Evolutionary conservation across 805 yeast species (phyloP).

Genomic region (Naumovozyma castellii): DNA sequence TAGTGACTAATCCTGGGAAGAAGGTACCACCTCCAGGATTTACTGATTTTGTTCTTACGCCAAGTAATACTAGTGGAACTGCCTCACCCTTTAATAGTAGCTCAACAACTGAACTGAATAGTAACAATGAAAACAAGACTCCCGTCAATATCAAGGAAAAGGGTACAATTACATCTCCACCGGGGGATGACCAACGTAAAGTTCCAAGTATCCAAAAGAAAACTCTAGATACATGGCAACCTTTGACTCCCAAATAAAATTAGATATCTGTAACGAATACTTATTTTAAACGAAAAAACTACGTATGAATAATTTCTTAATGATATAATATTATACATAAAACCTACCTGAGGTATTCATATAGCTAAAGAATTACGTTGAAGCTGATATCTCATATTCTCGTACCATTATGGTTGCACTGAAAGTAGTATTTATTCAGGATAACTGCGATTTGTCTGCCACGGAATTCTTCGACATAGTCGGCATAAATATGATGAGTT

Average conservation of each 20-base stretch:
- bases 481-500: background rate
- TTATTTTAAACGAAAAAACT: too few relatives aligned
- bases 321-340: too few relatives aligned
- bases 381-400: too few relatives aligned
- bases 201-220: background rate
- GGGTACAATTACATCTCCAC: too few relatives aligned
- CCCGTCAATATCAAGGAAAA: too few relatives aligned
- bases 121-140: background rate
- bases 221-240: slow-evolving; percentile 13
- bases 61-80: slow-evolving; percentile 18
- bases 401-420: too few relatives aligned
- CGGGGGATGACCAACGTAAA: background rate
- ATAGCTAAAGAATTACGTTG: too few relatives aligned
- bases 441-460: too few relatives aligned
- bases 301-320: too few relatives aligned
- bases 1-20: background rate
- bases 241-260: slow-evolving; percentile 11
- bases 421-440: too few relatives aligned
- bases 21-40: slow-evolving; percentile 32
- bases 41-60: slow-evolving; percentile 27
- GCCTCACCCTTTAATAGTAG: slow-evolving; percentile 1
- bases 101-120: background rate
- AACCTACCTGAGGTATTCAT: too few relatives aligned
- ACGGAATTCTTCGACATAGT: too few relatives aligned
- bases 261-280: background rate